phyloP scores from a whole-genome alignment of 306 rosid species.

The Pueraria montana region DNA sequence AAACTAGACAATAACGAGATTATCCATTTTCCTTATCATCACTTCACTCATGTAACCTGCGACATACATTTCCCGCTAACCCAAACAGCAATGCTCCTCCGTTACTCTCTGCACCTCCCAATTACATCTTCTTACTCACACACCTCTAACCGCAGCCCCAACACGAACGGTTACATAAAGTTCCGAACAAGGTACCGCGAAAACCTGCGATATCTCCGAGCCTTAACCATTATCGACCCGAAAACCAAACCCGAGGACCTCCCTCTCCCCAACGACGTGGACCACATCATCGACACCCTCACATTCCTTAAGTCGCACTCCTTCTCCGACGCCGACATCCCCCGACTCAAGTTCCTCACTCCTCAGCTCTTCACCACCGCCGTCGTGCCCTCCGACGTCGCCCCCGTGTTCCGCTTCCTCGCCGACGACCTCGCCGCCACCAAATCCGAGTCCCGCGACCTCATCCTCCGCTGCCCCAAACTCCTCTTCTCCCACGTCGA shows the following conservation, averaged over 20 bases:
- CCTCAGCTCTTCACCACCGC: constrained; percentile 70
- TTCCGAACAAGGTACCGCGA: constrained; percentile 78
- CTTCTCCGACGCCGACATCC: constrained; percentile 76
- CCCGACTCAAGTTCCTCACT: constrained; percentile 61
- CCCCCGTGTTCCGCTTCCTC: constrained; percentile 70
- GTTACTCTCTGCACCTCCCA: constrained; percentile 40
- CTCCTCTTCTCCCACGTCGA: constrained; percentile 75
- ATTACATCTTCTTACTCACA: constrained; percentile 37
- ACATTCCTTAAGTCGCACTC: constrained; percentile 75
- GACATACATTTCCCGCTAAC: constrained; percentile 7
- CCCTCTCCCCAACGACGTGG: constrained; percentile 68
- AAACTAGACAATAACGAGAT: background rate
- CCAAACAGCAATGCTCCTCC: constrained; percentile 36
- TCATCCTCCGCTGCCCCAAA: constrained; percentile 77
- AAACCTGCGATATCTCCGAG: constrained; percentile 80
- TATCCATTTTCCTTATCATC: background rate
- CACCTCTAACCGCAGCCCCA: constrained; percentile 1
- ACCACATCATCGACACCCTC: constrained; percentile 67
- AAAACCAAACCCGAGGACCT: constrained; percentile 59
- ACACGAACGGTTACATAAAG: constrained; percentile 63
- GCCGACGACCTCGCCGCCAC: constrained; percentile 59
- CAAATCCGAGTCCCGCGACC: constrained; percentile 47
- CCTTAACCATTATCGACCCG: constrained; percentile 65
- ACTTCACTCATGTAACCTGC: background rate
- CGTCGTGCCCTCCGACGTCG: constrained; percentile 57